Evolutionary conservation across 1,139 yeast species (phyloP), one percentile per base, ranked within the genome.

Genomic region (Saccharomyces pastorianus): DNA sequence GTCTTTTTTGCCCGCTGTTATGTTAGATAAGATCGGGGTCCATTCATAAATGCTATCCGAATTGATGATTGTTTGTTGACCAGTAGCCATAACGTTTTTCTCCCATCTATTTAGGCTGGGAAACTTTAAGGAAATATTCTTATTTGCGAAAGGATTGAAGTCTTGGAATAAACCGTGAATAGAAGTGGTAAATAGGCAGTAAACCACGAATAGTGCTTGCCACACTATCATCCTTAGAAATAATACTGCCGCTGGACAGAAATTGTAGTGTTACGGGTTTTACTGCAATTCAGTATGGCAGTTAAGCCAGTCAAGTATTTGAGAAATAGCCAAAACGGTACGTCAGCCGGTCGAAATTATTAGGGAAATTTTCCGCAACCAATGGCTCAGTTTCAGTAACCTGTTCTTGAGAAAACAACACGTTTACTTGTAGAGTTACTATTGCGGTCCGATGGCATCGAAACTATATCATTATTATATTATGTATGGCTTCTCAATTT

Each of bases 1-100:
- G 51, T 62, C 60, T 20, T 59, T 54, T n/a, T 57, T 57, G 11
- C 69, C 70, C 6, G 60, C 57, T 0, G 62, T 49, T 7, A 66
- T 56, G 23, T 60, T 58, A 9, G 65, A 58, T 14, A 55, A 34
- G 11, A 66, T 58, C 3, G 71, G 70, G 11, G 64, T 61, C 70
- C 69, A 67, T 51, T 65, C 68, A 31, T 58, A 52, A 2, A 67
- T 60, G 38, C 53, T 54, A 48, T 59, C 61, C n/a, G 68, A 59
- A 52, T 61, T 54, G 11, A 62, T 49, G 9, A 57, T 50, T 6
- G 56, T 38, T 13, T 38, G 23, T 38, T 38, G 44, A 20, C 44
- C 44, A 20, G 44, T 20, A 13, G 51, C 25, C 44, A 38, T 38
- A 20, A 38, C 20, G n/a, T 38, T 38, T 13, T 17, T 38, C 3